Conservation (phyloP, 1,284 basidiomycete species). For the Marasmius oreades region DNA sequence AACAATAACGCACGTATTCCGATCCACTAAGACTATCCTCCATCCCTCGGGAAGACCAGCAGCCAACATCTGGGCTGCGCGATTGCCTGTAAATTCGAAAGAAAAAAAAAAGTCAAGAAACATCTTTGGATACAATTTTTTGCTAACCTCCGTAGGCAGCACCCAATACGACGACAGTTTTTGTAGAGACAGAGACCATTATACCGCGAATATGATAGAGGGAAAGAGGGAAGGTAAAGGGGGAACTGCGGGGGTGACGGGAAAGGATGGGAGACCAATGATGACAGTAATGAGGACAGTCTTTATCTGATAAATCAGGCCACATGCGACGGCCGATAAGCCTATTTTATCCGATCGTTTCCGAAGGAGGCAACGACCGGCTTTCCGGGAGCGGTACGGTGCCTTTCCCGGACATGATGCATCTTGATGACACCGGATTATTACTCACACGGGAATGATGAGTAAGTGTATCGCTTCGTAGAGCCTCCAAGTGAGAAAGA, state of each 20-base stretch:
- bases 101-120: neutral
- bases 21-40: constrained; percentile 68
- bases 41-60: constrained; percentile 54
- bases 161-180: neutral
- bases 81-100: constrained; percentile 40
- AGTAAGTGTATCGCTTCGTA: no score
- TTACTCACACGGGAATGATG: no score
- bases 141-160: neutral
- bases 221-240: neutral
- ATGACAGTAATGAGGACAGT: no score
- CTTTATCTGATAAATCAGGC: no score
- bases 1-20: constrained; percentile 51
- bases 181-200: neutral
- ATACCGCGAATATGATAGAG: neutral
- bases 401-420: no score
- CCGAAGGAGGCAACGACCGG: no score
- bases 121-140: neutral
- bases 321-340: no score
- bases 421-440: no score
- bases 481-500: no score
- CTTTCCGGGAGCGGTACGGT: no score
- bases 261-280: neutral
- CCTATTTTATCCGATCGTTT: no score
- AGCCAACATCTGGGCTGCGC: constrained; percentile 57
- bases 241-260: neutral